Evolutionary conservation across 1,284 basidiomycete genomes (phyloP).

Genomic region (Pholiota adiposa): DNA sequence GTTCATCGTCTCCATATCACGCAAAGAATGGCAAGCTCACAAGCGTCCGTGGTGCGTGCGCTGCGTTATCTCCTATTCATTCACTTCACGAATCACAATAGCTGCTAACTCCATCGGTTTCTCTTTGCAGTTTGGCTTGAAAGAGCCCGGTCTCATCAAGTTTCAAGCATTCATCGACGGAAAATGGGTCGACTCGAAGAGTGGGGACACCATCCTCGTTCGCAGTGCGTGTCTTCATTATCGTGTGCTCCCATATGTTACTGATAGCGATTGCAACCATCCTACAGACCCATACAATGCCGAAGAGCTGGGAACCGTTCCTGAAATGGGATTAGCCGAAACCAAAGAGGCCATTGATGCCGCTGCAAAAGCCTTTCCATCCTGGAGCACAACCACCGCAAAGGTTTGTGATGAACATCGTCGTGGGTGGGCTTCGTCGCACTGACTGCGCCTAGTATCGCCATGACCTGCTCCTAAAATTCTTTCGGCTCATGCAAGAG

Average conservation of each 20-base stretch:
- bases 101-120: slow-evolving; percentile 5
- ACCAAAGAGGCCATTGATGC: slow-evolving; percentile 81
- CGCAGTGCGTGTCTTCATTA: slow-evolving; percentile 59
- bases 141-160: slow-evolving; percentile 77
- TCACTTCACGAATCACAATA: neutral
- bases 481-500: slow-evolving; percentile 75
- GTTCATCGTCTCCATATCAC: slow-evolving; percentile 1
- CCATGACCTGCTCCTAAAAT: slow-evolving; percentile 79
- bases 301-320: slow-evolving; percentile 78
- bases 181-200: slow-evolving; percentile 80
- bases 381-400: slow-evolving; percentile 82
- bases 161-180: slow-evolving; percentile 82
- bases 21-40: slow-evolving; percentile 50
- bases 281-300: slow-evolving; percentile 83
- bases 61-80: neutral
- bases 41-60: slow-evolving; percentile 39
- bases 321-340: slow-evolving; percentile 86
- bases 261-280: neutral
- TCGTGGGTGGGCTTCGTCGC: neutral
- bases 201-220: slow-evolving; percentile 73
- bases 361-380: slow-evolving; percentile 76
- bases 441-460: slow-evolving; percentile 47
- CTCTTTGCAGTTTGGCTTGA: slow-evolving; percentile 64
- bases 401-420: slow-evolving; percentile 51
- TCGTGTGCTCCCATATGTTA: neutral